Conservation (phyloP, 768 basidiomycete species). For the Sarcomyxa edulis region DNA sequence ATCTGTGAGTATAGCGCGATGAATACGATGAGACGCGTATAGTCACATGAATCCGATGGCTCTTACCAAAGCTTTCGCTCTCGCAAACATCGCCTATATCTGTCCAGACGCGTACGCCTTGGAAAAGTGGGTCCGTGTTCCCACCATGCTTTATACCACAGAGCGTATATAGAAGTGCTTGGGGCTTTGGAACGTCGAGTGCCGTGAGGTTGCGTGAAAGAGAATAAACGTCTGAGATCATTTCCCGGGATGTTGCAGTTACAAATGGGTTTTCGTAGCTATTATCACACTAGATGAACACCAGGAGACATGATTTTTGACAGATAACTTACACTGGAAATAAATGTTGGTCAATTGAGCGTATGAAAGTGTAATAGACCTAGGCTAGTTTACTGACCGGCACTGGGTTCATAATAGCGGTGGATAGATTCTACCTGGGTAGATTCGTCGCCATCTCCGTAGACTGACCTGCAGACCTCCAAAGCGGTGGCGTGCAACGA, state of each 20-base stretch:
- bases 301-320: no score
- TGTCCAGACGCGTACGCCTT: conserved; percentile 64
- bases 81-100: conserved; percentile 73
- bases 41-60: conserved; percentile 2
- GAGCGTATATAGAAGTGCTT: conserved; percentile 52
- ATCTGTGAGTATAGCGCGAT: conserved; percentile 33
- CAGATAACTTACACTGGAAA: conserved; percentile 33
- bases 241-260: conserved; percentile 66
- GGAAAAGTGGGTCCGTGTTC: conserved; percentile 45
- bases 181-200: conserved; percentile 64
- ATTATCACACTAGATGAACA: conserved; percentile 1
- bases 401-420: conserved; percentile 66
- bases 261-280: conserved; percentile 80
- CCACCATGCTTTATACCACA: conserved; percentile 25
- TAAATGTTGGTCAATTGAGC: conserved; percentile 10
- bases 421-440: conserved; percentile 44
- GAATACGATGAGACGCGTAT: neutral
- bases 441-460: conserved; percentile 45
- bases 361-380: conserved; percentile 3
- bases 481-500: conserved; percentile 53
- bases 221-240: conserved; percentile 67
- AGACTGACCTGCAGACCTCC: conserved; percentile 68
- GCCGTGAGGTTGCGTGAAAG: conserved; percentile 55
- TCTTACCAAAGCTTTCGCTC: conserved; percentile 71
- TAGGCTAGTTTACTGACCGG: conserved; percentile 41